Conservation (phyloP, 345 rosid species). For the Theobroma cacao region DNA sequence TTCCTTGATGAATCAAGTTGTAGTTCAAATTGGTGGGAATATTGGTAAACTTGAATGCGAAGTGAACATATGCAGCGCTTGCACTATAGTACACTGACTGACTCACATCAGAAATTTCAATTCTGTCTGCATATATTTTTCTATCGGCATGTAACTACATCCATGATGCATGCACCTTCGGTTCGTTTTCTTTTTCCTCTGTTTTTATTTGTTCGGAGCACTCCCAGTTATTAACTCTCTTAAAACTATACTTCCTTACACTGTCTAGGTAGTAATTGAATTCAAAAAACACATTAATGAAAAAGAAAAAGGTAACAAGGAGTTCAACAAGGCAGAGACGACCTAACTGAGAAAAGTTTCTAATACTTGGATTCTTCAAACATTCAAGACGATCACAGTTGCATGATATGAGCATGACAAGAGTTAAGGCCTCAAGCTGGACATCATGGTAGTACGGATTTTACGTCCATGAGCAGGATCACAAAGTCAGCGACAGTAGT, state of each 20-base stretch:
- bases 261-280: background rate
- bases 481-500: background rate
- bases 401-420: background rate
- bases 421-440: background rate
- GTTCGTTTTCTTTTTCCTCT: background rate
- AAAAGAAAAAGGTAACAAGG: background rate
- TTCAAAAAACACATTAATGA: background rate
- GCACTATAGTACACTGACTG: background rate
- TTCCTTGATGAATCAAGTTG: constrained; percentile 22
- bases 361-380: background rate
- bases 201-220: no score
- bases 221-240: background rate
- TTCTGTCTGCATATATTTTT: background rate
- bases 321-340: background rate
- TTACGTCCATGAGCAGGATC: background rate
- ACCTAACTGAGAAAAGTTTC: background rate
- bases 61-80: background rate
- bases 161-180: background rate
- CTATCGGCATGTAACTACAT: background rate
- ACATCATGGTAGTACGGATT: background rate
- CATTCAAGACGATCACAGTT: background rate
- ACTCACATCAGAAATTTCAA: background rate
- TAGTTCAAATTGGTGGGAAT: constrained; percentile 36
- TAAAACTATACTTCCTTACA: background rate
- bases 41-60: background rate